Conservation (phyloP, 257 asterid genomes). For the Scutellaria barbata region DNA sequence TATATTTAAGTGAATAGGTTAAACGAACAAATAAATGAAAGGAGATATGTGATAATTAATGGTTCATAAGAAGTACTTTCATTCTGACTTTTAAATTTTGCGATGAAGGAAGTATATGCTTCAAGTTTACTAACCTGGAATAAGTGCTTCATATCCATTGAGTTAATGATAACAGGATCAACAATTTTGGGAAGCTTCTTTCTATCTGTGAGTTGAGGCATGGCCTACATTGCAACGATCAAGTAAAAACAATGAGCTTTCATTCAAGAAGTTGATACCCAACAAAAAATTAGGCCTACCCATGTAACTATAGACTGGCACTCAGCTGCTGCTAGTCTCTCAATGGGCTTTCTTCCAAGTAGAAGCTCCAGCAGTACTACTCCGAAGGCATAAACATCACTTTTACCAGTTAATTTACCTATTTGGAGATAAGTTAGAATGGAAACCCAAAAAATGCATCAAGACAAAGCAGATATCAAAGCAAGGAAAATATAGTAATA, state of each 20-base stretch:
- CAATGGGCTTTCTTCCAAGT: conserved; percentile 70
- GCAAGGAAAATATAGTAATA: background rate
- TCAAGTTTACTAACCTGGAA: conserved; percentile 54
- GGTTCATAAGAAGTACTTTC: no score
- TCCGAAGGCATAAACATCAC: conserved; percentile 84
- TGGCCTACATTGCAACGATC: conserved; percentile 55
- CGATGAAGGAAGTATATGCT: background rate
- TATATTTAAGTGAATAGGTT: no score
- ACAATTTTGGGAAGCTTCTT: conserved; percentile 68
- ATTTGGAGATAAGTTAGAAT: background rate
- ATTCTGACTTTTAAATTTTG: no score
- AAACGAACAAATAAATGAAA: background rate
- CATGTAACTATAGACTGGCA: conserved; percentile 77
- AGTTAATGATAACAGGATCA: conserved; percentile 62
- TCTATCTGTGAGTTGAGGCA: conserved; percentile 86
- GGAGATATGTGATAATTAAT: no score
- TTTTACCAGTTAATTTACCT: conserved; percentile 76
- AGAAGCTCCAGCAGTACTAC: conserved; percentile 80
- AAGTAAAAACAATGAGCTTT: background rate
- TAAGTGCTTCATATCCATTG: conserved; percentile 70
- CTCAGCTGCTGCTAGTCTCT: conserved; percentile 58
- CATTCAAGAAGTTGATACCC: conserved; percentile 1
- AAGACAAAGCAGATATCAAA: background rate
- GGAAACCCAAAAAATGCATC: background rate
- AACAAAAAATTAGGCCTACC: conserved; percentile 43